phyloP scores from a whole-genome alignment of 2,329 filamentous ascomycete genomes.

The Cladosporium sp. region DNA sequence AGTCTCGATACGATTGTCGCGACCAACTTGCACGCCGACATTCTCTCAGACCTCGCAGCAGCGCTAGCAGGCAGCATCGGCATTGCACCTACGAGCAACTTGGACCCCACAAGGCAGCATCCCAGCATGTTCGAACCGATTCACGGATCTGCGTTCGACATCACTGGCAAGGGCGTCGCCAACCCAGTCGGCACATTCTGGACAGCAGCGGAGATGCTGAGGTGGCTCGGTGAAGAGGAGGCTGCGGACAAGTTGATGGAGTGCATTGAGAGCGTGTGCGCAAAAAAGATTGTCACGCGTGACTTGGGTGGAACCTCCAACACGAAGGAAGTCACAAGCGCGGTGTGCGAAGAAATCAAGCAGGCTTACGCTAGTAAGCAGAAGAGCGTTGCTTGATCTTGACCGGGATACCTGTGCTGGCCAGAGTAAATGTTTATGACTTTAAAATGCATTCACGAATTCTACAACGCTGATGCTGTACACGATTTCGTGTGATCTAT shows the following conservation, averaged over 20 bases:
- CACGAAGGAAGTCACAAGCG: constrained; percentile 46
- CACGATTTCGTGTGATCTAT: not conserved
- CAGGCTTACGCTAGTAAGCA: constrained; percentile 13
- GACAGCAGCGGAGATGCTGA: constrained; percentile 60
- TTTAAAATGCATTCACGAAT: not conserved
- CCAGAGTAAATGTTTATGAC: not conserved
- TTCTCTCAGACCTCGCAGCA: constrained; percentile 69
- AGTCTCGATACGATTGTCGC: constrained; percentile 64
- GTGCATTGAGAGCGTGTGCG: constrained; percentile 55
- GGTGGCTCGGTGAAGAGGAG: constrained; percentile 57
- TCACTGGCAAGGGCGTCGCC: constrained; percentile 57
- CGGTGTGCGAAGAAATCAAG: constrained; percentile 42
- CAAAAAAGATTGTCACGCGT: constrained; percentile 52
- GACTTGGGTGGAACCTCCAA: constrained; percentile 53
- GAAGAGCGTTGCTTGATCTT: not conserved
- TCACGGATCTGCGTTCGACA: constrained; percentile 61
- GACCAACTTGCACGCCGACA: constrained; percentile 64
- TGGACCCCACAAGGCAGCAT: constrained; percentile 63
- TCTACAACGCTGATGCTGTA: not conserved
- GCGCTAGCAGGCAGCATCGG: constrained; percentile 70
- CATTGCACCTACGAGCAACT: constrained; percentile 69
- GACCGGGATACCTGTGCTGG: not conserved
- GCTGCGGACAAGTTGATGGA: constrained; percentile 53
- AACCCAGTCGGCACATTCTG: constrained; percentile 62
- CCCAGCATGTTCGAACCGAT: constrained; percentile 65